Base-by-base conservation (phyloP, 2,329 filamentous ascomycete genomes). In the Phymatotrichopsis omnivora region DNA sequence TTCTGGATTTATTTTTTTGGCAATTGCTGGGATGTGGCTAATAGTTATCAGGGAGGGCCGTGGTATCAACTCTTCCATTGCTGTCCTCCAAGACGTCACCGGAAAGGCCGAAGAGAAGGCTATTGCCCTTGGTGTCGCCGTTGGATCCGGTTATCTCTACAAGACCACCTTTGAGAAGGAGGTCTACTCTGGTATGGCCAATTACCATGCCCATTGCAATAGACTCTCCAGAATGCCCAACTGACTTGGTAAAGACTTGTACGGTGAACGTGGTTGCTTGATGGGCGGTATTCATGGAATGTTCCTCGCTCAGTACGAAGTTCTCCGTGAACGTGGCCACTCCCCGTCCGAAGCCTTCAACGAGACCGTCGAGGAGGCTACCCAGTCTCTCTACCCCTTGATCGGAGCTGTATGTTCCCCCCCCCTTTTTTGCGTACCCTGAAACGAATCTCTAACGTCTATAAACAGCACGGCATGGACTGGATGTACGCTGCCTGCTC, bases 401-500 rank as follows among this genome's bases (percentile, higher is more conserved):
- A 98, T 98, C 64, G 91, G 89, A 64, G 78, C 77, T 16, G 52
- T 54, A 54, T 30, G 51, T 35, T 19, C 20, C 19, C 27, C 8
- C 27, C 12, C 17, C 17, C 29, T 6, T n/a, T n/a, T 12, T 10
- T 16, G 10, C 11, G n/a, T n/a, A n/a, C 17, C 27, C 22, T 12
- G 2, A 12, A 28, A n/a, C 10, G 37, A 11, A 17, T 31, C 16
- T 12, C 44, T 41, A 17, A 49, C 17, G 27, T 24, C 7, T 23
- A 17, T 7, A 43, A 48, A 37, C 25, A 54, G 70, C 83, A 96
- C 72, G 91, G 91, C 64, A 96, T 98, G 91, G 91, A 98, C 76
- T 98, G 93, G 86, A 98, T 98, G 91, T 98, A 93, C 75, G 87
- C 89, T 67, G 91, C 91, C 59, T 98, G 91, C 83, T 96, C 89